Evolutionary conservation across 192 early-diverging fungal genomes (phyloP).

Genomic region (Entrophospora sp.): DNA sequence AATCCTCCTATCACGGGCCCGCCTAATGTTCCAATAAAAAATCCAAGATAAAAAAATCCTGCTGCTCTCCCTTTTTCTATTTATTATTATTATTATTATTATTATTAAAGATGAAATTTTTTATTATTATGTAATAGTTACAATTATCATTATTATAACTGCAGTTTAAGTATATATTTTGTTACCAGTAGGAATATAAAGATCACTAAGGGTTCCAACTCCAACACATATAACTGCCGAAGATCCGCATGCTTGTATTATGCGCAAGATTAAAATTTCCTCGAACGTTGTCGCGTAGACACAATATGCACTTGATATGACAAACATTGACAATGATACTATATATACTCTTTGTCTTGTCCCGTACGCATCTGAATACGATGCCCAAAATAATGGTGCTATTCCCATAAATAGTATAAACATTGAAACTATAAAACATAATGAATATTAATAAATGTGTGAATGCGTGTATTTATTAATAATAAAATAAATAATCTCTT

Average conservation of each 20-base stretch:
- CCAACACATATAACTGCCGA: conserved; percentile 28
- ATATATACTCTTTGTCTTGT: conserved; percentile 29
- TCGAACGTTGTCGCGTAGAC: conserved; percentile 22
- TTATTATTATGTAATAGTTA: not conserved
- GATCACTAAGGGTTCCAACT: conserved; percentile 29
- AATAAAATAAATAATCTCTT: not conserved
- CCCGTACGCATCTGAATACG: conserved; percentile 28
- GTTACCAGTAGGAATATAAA: conserved; percentile 6
- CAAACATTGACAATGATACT: conserved; percentile 26
- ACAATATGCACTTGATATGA: conserved; percentile 24
- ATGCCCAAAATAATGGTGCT: conserved; percentile 32
- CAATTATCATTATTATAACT: too few relatives aligned
- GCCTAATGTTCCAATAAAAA: conserved; percentile 27
- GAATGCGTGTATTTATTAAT: not conserved
- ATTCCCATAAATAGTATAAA: not conserved
- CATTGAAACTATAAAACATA: not conserved
- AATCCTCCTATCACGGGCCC: conserved; percentile 32
- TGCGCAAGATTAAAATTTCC: conserved; percentile 30
- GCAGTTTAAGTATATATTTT: not conserved
- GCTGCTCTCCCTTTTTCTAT: conserved; percentile 28
- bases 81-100: not conserved
- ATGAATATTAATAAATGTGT: not conserved
- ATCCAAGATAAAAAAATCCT: conserved; percentile 30
- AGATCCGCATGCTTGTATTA: conserved; percentile 29
- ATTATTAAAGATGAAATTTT: not conserved